Base-by-base conservation (phyloP, 495 filamentous ascomycete genomes). In the Oidiodendron maius region DNA sequence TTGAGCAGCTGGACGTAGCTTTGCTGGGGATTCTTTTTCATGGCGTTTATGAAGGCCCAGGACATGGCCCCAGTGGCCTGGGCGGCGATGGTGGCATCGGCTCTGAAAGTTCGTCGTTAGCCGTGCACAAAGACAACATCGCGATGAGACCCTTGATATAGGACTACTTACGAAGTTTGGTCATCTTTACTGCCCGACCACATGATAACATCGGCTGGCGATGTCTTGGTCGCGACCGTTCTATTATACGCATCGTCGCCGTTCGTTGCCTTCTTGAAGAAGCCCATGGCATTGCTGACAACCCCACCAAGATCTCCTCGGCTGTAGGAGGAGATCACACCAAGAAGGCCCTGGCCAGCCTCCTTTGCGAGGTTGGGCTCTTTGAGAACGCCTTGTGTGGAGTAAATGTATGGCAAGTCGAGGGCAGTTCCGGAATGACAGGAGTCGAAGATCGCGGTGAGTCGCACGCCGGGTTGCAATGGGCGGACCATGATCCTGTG, bases 371-470 rank as follows among this genome's bases (percentile, higher is more conserved):
- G 74, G 60, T 98, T 95, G 61, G 93, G 93, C 69, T 96, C 93
- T 69, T 98, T 98, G 76, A 97, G 86, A 24, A 96, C 77, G 64
- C 93, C 93, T 58, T 85, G 80, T 18, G 91, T 96, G 52, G 86
- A 91, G 76, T 98, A 98, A 65, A 98, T 85, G 71, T 96, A 98
- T 25, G 93, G 93, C 22, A 98, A 78, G 62, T 98, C 93, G 58
- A 98, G 77, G 5, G 91, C 93, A 6, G 93, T 95, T 54, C 93
- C 93, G 3, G 91, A 96, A 67, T 98, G 93, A 71, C 93, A 98
- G n/a, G 91, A 96, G 69, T 98, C 93, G 71, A 98, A 98, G 64
- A 98, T 97, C 36, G 93, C 93, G 1, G 93, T 98, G 43, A 98
- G 72, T 26, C 93, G 83, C 18, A 96, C 91, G 49, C 93, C 93